phyloP scores from a whole-genome alignment of 176 grass and related monocot species.

The Saccharum officinarum region DNA sequence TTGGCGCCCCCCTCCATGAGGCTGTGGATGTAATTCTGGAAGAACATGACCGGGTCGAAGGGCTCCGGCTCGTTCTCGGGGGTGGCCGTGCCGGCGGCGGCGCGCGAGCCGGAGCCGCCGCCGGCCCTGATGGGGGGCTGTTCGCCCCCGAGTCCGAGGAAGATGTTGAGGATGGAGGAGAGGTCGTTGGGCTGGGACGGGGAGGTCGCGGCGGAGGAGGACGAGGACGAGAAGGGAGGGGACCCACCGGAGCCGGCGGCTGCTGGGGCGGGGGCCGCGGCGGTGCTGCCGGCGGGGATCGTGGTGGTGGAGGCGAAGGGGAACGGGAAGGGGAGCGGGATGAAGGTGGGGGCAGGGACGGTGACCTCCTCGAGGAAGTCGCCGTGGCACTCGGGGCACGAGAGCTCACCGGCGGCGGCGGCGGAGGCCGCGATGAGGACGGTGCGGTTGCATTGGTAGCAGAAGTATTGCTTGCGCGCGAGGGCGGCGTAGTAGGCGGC shows the following conservation, averaged over 20 bases:
- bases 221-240: constrained; percentile 46
- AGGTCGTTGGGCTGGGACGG: constrained; percentile 34
- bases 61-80: constrained; percentile 61
- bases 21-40: constrained; percentile 73
- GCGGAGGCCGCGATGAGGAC: constrained; percentile 51
- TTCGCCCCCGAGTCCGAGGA: constrained; percentile 38
- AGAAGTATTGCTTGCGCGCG: constrained; percentile 78
- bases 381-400: constrained; percentile 79
- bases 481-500: constrained; percentile 59
- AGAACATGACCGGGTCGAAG: constrained; percentile 62
- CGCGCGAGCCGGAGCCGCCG: constrained; percentile 5
- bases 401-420: constrained; percentile 55
- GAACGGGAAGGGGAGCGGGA: constrained; percentile 57
- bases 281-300: background rate
- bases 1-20: constrained; percentile 72
- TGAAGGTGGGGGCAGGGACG: constrained; percentile 57
- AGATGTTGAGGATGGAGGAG: constrained; percentile 39
- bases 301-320: constrained; percentile 29
- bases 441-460: constrained; percentile 88
- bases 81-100: constrained; percentile 35
- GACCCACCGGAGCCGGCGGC: constrained; percentile 18
- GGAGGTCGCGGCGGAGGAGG: constrained; percentile 41
- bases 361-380: constrained; percentile 93
- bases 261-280: background rate
- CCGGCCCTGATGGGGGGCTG: constrained; percentile 11